Conservation (phyloP, 2,329 filamentous ascomycete genomes). For the Penicillium sp. region DNA sequence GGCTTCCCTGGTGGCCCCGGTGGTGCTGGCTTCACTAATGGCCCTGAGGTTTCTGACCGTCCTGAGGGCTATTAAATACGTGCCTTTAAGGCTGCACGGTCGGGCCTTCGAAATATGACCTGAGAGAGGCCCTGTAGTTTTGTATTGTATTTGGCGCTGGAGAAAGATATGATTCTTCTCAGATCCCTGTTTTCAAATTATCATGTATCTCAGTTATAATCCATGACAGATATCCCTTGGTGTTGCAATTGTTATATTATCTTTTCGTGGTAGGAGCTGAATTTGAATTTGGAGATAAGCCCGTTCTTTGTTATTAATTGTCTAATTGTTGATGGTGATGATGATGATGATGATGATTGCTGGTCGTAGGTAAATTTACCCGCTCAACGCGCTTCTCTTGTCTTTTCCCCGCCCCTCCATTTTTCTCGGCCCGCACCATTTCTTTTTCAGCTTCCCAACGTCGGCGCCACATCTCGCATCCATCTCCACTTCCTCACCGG, state of each 20-base stretch:
- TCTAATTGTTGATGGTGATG: background rate
- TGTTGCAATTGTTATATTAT: background rate
- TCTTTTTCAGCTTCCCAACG: constrained; percentile 9
- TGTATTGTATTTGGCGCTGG: constrained; percentile 7
- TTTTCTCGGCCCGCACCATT: constrained; percentile 3
- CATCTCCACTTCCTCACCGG: constrained; percentile 9
- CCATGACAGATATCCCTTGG: background rate
- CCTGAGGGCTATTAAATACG: background rate
- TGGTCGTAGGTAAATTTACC: constrained; percentile 7
- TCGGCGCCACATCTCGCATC: constrained; percentile 9
- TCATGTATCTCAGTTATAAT: constrained; percentile 25
- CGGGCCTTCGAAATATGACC: background rate
- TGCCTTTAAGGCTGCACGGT: background rate
- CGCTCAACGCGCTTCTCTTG: background rate
- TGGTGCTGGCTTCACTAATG: constrained; percentile 1
- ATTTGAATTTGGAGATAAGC: background rate
- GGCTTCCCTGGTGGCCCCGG: constrained; percentile 11
- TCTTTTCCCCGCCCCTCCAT: constrained; percentile 3
- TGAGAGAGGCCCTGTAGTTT: background rate
- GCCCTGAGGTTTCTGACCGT: background rate
- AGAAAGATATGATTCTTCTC: constrained; percentile 10
- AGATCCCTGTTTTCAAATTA: constrained; percentile 18
- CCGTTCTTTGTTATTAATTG: background rate
- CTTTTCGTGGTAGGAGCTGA: background rate
- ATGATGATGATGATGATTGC: background rate